Percentiles rank a stretch among this genome's conserved stretches.
These are phyloP conservation scores for Populus ilicifolia DNA, from an alignment of 345 rosid species.

Conservation along the genomic window DNA sequence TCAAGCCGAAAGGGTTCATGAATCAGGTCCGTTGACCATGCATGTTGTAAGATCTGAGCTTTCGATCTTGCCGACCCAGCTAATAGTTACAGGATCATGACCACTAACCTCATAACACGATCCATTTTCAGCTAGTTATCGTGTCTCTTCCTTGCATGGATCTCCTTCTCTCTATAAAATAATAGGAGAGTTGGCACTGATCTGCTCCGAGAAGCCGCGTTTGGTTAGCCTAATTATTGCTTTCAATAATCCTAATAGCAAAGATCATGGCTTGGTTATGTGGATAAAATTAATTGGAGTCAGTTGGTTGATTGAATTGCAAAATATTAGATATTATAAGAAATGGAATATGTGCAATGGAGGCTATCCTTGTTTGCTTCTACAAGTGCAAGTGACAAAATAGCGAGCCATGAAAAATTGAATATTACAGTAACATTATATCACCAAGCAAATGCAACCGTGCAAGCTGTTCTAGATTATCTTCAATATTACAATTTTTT, in stretches of 20 bases:
- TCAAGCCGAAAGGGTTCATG: background rate
- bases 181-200: background rate
- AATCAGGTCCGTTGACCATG: background rate
- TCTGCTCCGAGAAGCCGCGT: slow-evolving; percentile 66
- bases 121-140: background rate
- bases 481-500: too few species aligned
- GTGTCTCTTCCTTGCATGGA: background rate
- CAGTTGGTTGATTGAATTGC: too few species aligned
- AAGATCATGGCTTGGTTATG: background rate
- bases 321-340: too few species aligned
- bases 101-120: background rate
- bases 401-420: too few species aligned
- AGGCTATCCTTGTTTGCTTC: too few species aligned
- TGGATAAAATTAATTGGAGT: background rate
- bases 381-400: too few species aligned
- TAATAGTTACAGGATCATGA: background rate
- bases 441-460: too few species aligned
- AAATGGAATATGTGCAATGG: too few species aligned
- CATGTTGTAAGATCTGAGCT: background rate
- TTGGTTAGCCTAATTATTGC: background rate
- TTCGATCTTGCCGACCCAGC: background rate
- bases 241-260: background rate
- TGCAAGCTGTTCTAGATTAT: too few species aligned
- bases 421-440: too few species aligned
- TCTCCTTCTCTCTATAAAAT: background rate